Evolutionary conservation across 2,329 filamentous ascomycete species (phyloP).

Genomic region (Fusarium decemcellulare): DNA sequence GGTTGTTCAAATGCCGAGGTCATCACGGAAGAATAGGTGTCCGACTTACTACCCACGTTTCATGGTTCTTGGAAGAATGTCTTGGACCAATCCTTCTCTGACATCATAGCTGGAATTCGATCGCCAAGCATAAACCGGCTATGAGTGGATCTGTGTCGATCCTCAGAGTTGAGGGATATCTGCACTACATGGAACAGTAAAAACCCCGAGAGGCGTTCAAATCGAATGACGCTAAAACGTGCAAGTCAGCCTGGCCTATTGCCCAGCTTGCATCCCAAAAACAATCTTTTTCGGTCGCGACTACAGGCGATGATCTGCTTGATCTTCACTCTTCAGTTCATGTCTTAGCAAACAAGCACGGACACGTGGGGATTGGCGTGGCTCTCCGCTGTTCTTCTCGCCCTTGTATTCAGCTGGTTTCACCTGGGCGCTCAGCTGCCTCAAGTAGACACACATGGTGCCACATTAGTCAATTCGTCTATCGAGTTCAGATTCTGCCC

Average conservation of each 20-base stretch:
- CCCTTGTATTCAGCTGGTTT: constrained; percentile 17
- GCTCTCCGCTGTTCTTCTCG: neutral
- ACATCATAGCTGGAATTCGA: constrained; percentile 3
- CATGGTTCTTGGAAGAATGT: neutral
- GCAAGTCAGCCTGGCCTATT: neutral
- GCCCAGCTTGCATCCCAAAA: neutral
- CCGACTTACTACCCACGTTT: neutral
- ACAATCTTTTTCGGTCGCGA: neutral
- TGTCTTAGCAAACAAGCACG: neutral
- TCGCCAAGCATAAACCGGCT: neutral
- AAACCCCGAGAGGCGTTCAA: neutral
- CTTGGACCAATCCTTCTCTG: neutral
- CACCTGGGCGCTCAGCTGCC: neutral
- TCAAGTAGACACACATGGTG: neutral
- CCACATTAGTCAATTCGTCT: constrained; percentile 3
- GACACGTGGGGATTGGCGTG: neutral
- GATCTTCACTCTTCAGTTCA: neutral
- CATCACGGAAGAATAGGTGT: neutral
- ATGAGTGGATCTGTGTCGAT: constrained; percentile 8
- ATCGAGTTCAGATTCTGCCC: neutral
- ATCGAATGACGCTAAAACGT: neutral
- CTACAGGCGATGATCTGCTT: neutral
- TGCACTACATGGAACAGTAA: neutral
- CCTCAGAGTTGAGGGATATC: neutral
- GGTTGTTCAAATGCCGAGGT: neutral